Evolutionary conservation across 331 rosid species (phyloP), one percentile per base, ranked within the genome.

Genomic region (Telfairia occidentalis): DNA sequence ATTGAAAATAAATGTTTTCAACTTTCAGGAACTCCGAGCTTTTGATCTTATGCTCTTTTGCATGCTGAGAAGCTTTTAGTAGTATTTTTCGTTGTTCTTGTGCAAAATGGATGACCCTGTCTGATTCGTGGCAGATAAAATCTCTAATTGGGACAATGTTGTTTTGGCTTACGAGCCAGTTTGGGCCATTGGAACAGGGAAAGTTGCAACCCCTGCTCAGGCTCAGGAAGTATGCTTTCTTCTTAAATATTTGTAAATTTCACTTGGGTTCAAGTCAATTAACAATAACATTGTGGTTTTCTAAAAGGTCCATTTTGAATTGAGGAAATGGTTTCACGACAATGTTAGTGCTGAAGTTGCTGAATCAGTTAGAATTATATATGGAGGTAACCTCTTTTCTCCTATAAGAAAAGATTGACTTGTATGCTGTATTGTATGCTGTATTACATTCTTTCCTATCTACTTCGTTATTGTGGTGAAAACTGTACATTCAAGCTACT

Each of bases 291-390:
- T 73, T 65, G 1, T 78, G 46, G 32, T 59, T 63, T 67, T 80
- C 80, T 37, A 2, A 16, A 77, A 89, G 98, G 97, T 86, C 79
- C 98, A 93, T 86, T 86, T 63, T 78, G 96, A 87, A 70, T 76
- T 93, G 85, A 87, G 98, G 87, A 90, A 90, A 78, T 93, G 92
- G 97, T 72, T 93, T 77, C 83, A 80, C 43, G 78, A 59, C 78
- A 90, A 90, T 65, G 90, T 82, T 58, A 76, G 90, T 64, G 81
- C 92, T 73, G 83, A 83, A 64, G 94, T 93, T 1, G 93, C 96
- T 77, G 80, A 83, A 10, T 83, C 90, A 49, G 70, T 86, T 73
- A 87, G 97, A 84, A 89, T 93, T 35, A 90, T 93, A 82, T 90
- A 90, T 81, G 98, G 98, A 85, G 98, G 98, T 90, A 90, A 49